Conservation (phyloP, 768 basidiomycete genomes). For the Paxillus rubicundulus region DNA sequence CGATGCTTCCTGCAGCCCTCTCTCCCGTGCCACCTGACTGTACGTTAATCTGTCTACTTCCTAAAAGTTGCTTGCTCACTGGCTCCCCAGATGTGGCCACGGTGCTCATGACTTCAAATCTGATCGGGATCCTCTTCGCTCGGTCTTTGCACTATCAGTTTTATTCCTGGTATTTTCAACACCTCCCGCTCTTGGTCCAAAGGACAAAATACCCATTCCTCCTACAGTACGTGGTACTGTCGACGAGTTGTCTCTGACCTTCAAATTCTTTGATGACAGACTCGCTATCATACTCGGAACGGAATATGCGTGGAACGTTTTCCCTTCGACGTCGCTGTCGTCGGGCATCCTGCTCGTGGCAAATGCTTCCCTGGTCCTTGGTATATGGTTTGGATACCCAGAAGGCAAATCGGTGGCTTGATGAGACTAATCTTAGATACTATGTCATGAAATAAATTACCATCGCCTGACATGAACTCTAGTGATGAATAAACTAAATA, state of each 20-base stretch:
- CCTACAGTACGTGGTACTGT: conserved; percentile 52
- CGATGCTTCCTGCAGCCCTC: conserved; percentile 47
- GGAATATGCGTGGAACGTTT: conserved; percentile 88
- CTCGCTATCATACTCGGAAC: conserved; percentile 56
- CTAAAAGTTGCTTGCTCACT: conserved; percentile 14
- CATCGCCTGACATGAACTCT: not conserved
- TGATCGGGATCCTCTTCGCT: conserved; percentile 89
- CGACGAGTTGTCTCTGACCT: conserved; percentile 1
- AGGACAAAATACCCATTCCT: conserved; percentile 61
- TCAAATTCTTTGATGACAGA: conserved; percentile 37
- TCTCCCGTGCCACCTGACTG: conserved; percentile 58
- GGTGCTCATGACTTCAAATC: conserved; percentile 84
- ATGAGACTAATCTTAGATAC: not conserved
- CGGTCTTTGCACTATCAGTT: conserved; percentile 98
- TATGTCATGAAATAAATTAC: not conserved
- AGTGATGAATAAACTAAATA: not conserved
- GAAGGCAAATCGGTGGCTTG: conserved; percentile 31
- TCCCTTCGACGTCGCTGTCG: conserved; percentile 71
- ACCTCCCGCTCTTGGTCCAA: conserved; percentile 81
- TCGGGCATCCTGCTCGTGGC: conserved; percentile 54
- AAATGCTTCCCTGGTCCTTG: conserved; percentile 51
- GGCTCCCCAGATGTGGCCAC: conserved; percentile 65
- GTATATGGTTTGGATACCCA: conserved; percentile 52
- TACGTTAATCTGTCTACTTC: conserved; percentile 35
- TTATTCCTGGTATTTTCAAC: conserved; percentile 95